Percentiles rank a stretch among this genome's conserved stretches.
Conservation (phyloP, 2,329 filamentous ascomycete genomes). For the Aspergillus novoparasiticus region DNA sequence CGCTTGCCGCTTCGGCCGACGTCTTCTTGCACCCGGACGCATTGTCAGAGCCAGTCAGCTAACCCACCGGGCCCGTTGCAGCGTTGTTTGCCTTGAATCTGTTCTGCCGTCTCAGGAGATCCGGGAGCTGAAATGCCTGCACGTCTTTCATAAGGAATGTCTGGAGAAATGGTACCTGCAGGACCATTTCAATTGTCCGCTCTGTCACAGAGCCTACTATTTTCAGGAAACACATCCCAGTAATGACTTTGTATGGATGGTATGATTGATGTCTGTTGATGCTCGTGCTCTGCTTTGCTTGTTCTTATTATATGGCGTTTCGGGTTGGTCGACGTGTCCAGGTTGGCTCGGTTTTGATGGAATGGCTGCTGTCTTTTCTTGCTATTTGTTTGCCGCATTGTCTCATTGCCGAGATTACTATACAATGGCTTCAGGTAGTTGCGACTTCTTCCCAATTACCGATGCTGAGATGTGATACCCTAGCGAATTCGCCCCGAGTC, state of each 20-base stretch:
- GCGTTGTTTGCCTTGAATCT: conserved; percentile 42
- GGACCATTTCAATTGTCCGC: conserved; percentile 42
- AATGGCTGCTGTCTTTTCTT: background rate
- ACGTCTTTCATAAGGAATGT: conserved; percentile 44
- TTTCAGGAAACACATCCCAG: conserved; percentile 30
- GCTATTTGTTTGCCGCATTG: background rate
- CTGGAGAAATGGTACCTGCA: conserved; percentile 44
- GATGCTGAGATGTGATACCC: background rate
- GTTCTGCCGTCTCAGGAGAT: conserved; percentile 39
- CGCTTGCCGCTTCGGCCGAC: background rate
- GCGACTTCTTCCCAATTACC: background rate
- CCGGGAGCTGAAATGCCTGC: conserved; percentile 40
- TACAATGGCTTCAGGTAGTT: background rate
- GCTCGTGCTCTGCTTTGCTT: background rate
- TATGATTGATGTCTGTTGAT: conserved; percentile 21
- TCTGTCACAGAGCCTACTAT: conserved; percentile 42
- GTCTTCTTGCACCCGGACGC: too few relatives aligned
- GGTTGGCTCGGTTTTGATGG: background rate
- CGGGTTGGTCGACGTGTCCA: background rate
- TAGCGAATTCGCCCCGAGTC: background rate
- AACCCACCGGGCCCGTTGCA: conserved; percentile 14
- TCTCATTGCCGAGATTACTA: background rate
- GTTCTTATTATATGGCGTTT: background rate
- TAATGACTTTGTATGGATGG: conserved; percentile 42
- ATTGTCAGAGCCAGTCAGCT: conserved; percentile 1